These are phyloP conservation scores for Aspergillus sp. DNA, from an alignment of 2,329 filamentous ascomycete genomes.

Conservation along the genomic window DNA sequence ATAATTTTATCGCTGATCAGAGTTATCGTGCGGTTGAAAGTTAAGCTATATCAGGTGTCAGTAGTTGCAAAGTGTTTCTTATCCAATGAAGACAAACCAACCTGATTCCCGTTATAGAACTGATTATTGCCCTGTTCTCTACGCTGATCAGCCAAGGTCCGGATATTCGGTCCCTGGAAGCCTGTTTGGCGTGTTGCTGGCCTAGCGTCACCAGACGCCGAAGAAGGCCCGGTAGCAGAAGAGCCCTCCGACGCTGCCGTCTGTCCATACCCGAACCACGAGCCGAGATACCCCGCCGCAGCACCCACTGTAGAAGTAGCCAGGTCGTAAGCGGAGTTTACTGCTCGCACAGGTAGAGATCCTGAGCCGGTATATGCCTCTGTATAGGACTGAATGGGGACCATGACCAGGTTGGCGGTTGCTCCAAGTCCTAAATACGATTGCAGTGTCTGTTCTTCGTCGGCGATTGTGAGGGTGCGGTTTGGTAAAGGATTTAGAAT, in stretches of 20 bases:
- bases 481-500: conserved; percentile 73
- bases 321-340: conserved; percentile 35
- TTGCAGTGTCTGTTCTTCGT: conserved; percentile 61
- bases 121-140: conserved; percentile 56
- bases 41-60: conserved; percentile 12
- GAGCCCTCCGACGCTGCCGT: conserved; percentile 8
- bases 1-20: conserved; percentile 5
- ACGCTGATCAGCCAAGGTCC: conserved; percentile 50
- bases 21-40: conserved; percentile 14
- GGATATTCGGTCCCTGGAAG: conserved; percentile 33
- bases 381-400: conserved; percentile 59
- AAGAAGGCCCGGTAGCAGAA: conserved; percentile 4
- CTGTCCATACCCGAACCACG: conserved; percentile 37
- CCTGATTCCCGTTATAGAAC: conserved; percentile 88
- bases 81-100: conserved; percentile 37
- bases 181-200: conserved; percentile 6
- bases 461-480: conserved; percentile 63
- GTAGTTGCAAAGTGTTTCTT: background rate
- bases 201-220: conserved; percentile 3
- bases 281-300: conserved; percentile 38
- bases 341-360: conserved; percentile 35
- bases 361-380: conserved; percentile 49
- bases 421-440: conserved; percentile 66
- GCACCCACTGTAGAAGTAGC: conserved; percentile 38
- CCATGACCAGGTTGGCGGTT: conserved; percentile 73